Evolutionary conservation across 2,329 filamentous ascomycete genomes (phyloP).

Genomic region (Fusarium sororula): DNA sequence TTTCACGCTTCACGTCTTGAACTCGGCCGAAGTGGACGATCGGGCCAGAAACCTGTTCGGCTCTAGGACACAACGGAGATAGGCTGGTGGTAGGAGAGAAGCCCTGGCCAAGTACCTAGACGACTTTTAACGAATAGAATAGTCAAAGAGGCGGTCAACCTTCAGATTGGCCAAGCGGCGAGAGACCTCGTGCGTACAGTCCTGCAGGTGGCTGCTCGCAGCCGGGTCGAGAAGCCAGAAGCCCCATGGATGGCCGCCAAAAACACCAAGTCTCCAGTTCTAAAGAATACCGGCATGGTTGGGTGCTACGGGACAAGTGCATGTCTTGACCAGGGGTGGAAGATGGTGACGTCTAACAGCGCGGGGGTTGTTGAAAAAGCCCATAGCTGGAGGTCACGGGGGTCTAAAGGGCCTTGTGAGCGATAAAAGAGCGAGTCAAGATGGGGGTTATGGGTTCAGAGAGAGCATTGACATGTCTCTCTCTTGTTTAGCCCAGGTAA

Average conservation of each 20-base stretch:
- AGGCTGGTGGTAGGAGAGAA: slow-evolving; percentile 11
- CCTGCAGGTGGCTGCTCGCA: slow-evolving; percentile 35
- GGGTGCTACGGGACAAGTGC: slow-evolving; percentile 10
- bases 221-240: slow-evolving; percentile 35
- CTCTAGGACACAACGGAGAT: slow-evolving; percentile 25
- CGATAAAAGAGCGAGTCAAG: slow-evolving; percentile 12
- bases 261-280: slow-evolving; percentile 27
- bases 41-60: slow-evolving; percentile 16
- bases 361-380: slow-evolving; percentile 24
- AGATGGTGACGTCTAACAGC: slow-evolving; percentile 38
- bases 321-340: slow-evolving; percentile 22
- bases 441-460: slow-evolving; percentile 4
- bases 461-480: slow-evolving; percentile 15
- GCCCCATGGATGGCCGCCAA: slow-evolving; percentile 18
- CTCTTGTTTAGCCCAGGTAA: neutral
- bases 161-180: slow-evolving; percentile 35
- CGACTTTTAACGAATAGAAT: slow-evolving; percentile 32
- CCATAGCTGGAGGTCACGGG: slow-evolving; percentile 34
- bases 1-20: slow-evolving; percentile 25
- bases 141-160: slow-evolving; percentile 39
- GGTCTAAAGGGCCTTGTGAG: slow-evolving; percentile 8
- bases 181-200: slow-evolving; percentile 29
- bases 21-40: slow-evolving; percentile 18
- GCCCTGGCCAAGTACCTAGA: slow-evolving; percentile 20
- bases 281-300: slow-evolving; percentile 22